These are phyloP conservation scores for Teratosphaeria viscida DNA, from an alignment of 2,329 filamentous ascomycete genomes.

Conservation along the genomic window DNA sequence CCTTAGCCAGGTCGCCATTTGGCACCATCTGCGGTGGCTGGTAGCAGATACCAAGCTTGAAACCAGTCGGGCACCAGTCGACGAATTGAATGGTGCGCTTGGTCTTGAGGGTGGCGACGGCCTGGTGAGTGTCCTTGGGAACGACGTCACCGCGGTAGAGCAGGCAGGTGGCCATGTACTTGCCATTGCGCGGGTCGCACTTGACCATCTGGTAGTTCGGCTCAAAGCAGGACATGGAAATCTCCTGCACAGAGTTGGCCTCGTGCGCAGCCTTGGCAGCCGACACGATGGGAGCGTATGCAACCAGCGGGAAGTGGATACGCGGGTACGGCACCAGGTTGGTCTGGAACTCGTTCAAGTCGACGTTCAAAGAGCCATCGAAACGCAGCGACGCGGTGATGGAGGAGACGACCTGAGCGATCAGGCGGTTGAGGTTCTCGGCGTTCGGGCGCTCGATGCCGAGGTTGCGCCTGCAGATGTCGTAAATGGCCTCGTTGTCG, in stretches of 20 bases:
- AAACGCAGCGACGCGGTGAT: conserved; percentile 98
- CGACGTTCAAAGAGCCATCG: conserved; percentile 97
- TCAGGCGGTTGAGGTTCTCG: conserved; percentile 97
- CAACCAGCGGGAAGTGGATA: conserved; percentile 98
- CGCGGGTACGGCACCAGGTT: conserved; percentile 97
- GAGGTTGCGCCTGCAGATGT: conserved; percentile 96
- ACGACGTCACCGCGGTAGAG: conserved; percentile 98
- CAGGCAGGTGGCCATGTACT: conserved; percentile 99
- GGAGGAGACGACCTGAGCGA: conserved; percentile 96
- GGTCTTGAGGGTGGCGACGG: conserved; percentile 94
- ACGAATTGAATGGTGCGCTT: conserved; percentile 99
- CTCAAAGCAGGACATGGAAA: conserved; percentile 99
- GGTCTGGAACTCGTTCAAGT: conserved; percentile 99
- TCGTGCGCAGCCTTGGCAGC: conserved; percentile 94
- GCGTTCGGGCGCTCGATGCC: conserved; percentile 96
- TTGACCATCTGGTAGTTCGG: conserved; percentile 99
- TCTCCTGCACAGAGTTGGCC: conserved; percentile 95
- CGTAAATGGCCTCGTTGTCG: conserved; percentile 99
- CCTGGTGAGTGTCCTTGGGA: conserved; percentile 84
- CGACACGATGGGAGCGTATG: conserved; percentile 89
- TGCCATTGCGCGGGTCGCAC: conserved; percentile 95
- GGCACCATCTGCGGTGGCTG: conserved; percentile 92
- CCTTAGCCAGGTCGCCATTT: conserved; percentile 94
- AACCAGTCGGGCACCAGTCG: conserved; percentile 99
- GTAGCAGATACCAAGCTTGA: conserved; percentile 99